A percentile compares a stretch with the other conserved stretches of the same genome.
Evolutionary conservation across 1,139 yeast genomes (phyloP).

Genomic region (Debaryomyces udenii): DNA sequence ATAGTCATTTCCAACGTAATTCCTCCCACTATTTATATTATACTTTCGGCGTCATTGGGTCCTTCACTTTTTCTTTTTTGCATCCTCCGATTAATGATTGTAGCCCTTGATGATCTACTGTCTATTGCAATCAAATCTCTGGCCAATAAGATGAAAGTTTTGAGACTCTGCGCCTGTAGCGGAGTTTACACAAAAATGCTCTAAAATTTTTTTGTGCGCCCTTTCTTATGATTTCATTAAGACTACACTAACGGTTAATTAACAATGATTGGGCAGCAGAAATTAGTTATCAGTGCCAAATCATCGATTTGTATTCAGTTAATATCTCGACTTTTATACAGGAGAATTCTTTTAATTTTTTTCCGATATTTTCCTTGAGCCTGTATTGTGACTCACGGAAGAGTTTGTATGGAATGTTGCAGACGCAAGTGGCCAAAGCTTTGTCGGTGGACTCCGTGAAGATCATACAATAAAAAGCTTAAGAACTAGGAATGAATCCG

Average conservation of each 20-base stretch:
- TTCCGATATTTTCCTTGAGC: no score
- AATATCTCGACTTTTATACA: neutral
- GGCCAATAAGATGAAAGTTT: conserved; percentile 8
- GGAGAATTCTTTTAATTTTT: neutral
- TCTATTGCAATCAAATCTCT: conserved; percentile 10
- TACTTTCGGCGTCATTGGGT: neutral
- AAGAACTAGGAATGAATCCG: no score
- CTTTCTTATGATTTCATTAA: neutral
- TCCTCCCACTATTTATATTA: conserved; percentile 5
- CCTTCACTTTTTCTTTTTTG: neutral
- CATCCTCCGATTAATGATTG: conserved; percentile 5
- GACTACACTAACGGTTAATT: conserved; percentile 3
- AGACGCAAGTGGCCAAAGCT: no score
- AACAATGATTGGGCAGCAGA: conserved; percentile 7
- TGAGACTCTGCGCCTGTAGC: conserved; percentile 4
- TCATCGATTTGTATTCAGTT: conserved; percentile 1
- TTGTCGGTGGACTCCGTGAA: no score
- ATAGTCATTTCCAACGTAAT: neutral
- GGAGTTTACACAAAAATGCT: conserved; percentile 8
- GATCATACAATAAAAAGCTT: no score
- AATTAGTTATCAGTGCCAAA: conserved; percentile 6
- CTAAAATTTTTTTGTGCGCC: neutral
- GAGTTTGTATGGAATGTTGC: no score
- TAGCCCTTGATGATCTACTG: conserved; percentile 9
- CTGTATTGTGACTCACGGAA: no score